phyloP scores from a whole-genome alignment of 2,329 filamentous ascomycete genomes.

The Pseudocercospora macadamiae region DNA sequence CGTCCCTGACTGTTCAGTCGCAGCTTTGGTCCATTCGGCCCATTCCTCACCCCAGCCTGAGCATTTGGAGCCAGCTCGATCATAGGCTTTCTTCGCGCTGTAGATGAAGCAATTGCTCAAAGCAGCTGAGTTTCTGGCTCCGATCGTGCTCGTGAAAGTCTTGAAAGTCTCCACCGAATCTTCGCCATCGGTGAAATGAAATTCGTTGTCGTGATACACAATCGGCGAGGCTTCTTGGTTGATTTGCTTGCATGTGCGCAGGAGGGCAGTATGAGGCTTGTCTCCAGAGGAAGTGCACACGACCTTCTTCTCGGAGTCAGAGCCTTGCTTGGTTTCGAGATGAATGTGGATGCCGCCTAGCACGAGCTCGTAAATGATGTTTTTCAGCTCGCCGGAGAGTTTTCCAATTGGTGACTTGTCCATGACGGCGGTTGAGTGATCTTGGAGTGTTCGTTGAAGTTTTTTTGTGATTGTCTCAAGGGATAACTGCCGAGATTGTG shows the following conservation, averaged over 20 bases:
- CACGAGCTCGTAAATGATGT: not conserved
- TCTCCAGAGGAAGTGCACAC: not conserved
- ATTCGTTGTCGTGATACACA: not conserved
- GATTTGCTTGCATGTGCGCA: slow-evolving; percentile 33
- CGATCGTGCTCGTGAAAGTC: too few relatives aligned
- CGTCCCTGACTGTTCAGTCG: too few relatives aligned
- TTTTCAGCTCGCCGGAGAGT: slow-evolving; percentile 1
- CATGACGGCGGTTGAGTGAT: not conserved
- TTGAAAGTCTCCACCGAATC: too few relatives aligned
- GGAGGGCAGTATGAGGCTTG: slow-evolving; percentile 20
- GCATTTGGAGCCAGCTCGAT: too few relatives aligned
- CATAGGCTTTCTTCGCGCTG: too few relatives aligned
- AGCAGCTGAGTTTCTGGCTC: too few relatives aligned
- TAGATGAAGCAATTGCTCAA: too few relatives aligned
- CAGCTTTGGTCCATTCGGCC: too few relatives aligned
- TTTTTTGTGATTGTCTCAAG: too few relatives aligned
- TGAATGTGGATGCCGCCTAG: not conserved
- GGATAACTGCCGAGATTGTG: too few relatives aligned
- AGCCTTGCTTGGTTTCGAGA: not conserved
- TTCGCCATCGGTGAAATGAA: not conserved
- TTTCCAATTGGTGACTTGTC: not conserved
- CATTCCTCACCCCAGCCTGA: too few relatives aligned
- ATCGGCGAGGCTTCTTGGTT: slow-evolving; percentile 30
- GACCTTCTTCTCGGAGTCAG: not conserved
- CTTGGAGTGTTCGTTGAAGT: too few relatives aligned